A percentile compares a stretch with the other conserved stretches of the same genome.
These are phyloP conservation scores for Ophiostoma sp. DNA, from an alignment of 2,329 filamentous ascomycete genomes.

Conservation along the genomic window DNA sequence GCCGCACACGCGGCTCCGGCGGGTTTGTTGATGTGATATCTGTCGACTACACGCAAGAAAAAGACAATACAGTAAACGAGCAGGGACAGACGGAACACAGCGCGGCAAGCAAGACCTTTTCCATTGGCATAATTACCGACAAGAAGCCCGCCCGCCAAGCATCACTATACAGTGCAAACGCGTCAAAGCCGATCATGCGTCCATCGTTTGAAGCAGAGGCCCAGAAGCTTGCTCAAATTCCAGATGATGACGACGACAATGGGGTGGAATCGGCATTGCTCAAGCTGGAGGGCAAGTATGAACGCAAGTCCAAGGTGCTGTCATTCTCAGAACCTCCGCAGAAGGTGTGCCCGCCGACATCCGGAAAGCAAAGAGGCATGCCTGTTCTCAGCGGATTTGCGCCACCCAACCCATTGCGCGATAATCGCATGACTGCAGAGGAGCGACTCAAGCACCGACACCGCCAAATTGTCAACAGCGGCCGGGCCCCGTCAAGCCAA, in stretches of 20 bases:
- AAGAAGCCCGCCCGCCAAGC: conserved; percentile 43
- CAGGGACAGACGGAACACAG: background rate
- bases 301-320: conserved; percentile 46
- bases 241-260: conserved; percentile 78
- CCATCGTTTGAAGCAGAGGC: conserved; percentile 86
- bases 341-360: background rate
- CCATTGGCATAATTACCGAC: conserved; percentile 54
- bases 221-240: conserved; percentile 78
- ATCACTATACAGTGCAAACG: conserved; percentile 57
- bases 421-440: conserved; percentile 31
- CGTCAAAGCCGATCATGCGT: conserved; percentile 58
- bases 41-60: conserved; percentile 34
- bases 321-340: conserved; percentile 32
- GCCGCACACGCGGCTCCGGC: conserved; percentile 37
- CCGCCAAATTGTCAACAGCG: conserved; percentile 40
- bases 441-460: conserved; percentile 46
- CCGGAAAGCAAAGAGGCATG: background rate
- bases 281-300: conserved; percentile 85
- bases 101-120: conserved; percentile 40
- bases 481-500: conserved; percentile 10
- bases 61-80: conserved; percentile 34
- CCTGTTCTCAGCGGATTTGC: conserved; percentile 21
- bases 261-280: conserved; percentile 87
- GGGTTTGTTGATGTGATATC: conserved; percentile 40
- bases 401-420: background rate